Conservation (phyloP, 306 rosid species). For the Pyrus communis region DNA sequence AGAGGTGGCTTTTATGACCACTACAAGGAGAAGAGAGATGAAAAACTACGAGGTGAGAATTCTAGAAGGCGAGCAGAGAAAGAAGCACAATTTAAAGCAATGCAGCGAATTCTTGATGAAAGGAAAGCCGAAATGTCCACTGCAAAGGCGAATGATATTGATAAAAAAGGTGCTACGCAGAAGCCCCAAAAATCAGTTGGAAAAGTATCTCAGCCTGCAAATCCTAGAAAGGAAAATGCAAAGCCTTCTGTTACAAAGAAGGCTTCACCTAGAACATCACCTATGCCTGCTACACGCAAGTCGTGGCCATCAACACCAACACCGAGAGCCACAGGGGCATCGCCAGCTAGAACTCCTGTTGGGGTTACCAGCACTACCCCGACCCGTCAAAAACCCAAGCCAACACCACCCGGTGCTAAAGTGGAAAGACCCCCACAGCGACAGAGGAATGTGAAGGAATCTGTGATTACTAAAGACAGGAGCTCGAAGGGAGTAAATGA, state of each 20-base stretch:
- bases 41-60: constrained; percentile 63
- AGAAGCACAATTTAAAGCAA: constrained; percentile 55
- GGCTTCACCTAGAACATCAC: constrained; percentile 43
- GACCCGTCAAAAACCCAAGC: constrained; percentile 42
- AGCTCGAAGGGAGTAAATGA: constrained; percentile 44
- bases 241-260: constrained; percentile 47
- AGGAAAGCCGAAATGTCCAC: constrained; percentile 67
- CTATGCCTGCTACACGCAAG: constrained; percentile 72
- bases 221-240: constrained; percentile 45
- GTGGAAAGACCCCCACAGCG: constrained; percentile 47
- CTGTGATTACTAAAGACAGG: constrained; percentile 27
- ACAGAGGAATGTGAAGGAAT: constrained; percentile 56
- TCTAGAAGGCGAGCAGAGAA: constrained; percentile 52
- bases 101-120: constrained; percentile 58
- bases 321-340: constrained; percentile 43
- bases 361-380: constrained; percentile 49
- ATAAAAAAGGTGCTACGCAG: constrained; percentile 29
- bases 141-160: constrained; percentile 35
- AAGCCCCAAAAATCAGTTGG: constrained; percentile 49
- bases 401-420: constrained; percentile 34
- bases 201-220: constrained; percentile 44
- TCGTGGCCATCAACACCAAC: constrained; percentile 86
- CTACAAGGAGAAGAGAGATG: constrained; percentile 83
- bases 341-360: constrained; percentile 51
- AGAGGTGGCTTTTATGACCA: constrained; percentile 74